Base-by-base conservation (phyloP, 805 yeast species). In the Zygosaccharomyces siamensis region DNA sequence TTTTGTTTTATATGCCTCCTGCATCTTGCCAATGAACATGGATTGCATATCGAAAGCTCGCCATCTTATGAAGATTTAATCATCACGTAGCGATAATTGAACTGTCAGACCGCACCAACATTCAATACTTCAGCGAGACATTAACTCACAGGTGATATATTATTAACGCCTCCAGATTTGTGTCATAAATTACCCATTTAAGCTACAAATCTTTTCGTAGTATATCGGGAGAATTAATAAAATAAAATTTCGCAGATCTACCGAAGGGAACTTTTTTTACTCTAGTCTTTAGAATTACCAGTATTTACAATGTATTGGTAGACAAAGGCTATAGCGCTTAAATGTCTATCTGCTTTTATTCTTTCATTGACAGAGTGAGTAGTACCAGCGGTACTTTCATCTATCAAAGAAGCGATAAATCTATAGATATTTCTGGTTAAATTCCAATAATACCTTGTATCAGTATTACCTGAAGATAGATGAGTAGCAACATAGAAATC, bases 11-110 rank as follows among this genome's bases (percentile, higher is more conserved):
- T 89, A 49, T 86, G 95, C 57, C 68, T 88, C 59, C 68, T 89
- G 31, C 97, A 89, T 68, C 71, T 89, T 55, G 95, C 96, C 11
- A 89, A 89, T 62, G 97, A 89, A 63, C 83, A 86, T 59, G 92
- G 90, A 1, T 70, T 89, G 27, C 61, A 70, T 5, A 75, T 89
- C 6, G 70, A 72, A 14, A 77, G 78, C 51, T 76, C 70, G 7
- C 77, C 70, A 5, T 62, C 66, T 20, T 69, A 54, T 36, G 60
- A 57, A 16, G 68, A 67, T 41, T 48, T 67, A 26, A 45, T 44
- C 7, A 54, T 41, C 63, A 6, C 52, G 45, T 10, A 55, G 54
- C 38, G 41, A 44, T 40, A 39, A 31, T 18, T 7, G 36, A 18
- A 21, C 16, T 3, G 11, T 28, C 28, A 8, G 21, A 37, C 40